A percentile compares a stretch with the other conserved stretches of the same genome.
Conservation (phyloP, 2,329 filamentous ascomycete species). For the Cadophora sp. region DNA sequence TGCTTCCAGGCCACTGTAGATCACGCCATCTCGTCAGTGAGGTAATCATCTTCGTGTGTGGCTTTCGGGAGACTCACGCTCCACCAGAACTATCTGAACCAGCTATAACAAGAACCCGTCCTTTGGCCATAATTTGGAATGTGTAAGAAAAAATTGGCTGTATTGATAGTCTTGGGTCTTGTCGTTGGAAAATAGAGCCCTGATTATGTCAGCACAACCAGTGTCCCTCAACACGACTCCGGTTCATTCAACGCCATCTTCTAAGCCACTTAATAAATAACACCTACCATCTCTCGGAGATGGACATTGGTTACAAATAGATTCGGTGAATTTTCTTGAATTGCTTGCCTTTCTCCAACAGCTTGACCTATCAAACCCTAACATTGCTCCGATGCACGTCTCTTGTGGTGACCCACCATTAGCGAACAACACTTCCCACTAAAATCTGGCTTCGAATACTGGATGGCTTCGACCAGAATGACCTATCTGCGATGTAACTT, state of each 20-base stretch:
- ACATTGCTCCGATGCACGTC: no score
- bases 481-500: not conserved
- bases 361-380: no score
- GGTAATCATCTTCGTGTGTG: not conserved
- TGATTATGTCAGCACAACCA: not conserved
- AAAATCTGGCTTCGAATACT: not conserved
- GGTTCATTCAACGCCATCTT: no score
- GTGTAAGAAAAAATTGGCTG: not conserved
- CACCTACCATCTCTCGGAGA: no score
- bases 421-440: not conserved
- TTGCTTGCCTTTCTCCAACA: no score
- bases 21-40: constrained; percentile 16
- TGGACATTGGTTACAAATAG: no score
- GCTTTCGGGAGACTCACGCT: constrained; percentile 61
- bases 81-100: constrained; percentile 79
- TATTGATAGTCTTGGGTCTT: not conserved
- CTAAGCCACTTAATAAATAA: no score
- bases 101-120: constrained; percentile 71
- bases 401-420: no score
- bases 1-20: constrained; percentile 82
- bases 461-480: not conserved
- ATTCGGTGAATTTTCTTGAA: no score
- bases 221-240: no score
- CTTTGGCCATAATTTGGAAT: constrained; percentile 38
- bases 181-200: not conserved